Base-by-base conservation (phyloP, 805 yeast species). In the Candida ipomoeae region DNA sequence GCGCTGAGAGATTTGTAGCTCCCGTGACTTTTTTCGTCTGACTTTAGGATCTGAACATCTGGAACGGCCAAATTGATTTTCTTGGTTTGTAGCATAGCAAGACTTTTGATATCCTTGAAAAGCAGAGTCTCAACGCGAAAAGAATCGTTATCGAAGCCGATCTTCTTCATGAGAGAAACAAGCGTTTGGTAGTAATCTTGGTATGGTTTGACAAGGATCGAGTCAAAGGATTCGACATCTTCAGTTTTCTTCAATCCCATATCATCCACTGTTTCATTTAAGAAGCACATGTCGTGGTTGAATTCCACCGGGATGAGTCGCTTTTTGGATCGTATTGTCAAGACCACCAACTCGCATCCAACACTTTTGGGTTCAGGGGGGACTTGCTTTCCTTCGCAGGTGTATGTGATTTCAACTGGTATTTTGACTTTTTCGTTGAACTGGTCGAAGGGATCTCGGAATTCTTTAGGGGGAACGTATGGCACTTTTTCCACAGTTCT, bases 251-350 rank as follows among this genome's bases (percentile, higher is more conserved):
- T 60, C 21, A 54, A 53, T 5, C 59, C 58, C 41, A 65, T 66
- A 18, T 67, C 63, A 31, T 53, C 59, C 34, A 64, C 64, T 31
- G 66, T 67, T 20, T 66, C 65, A 40, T 70, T 73, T 14, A 58
- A 54, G 53, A 70, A 69, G 49, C 70, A 68, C 67, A 71, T 64
- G 23, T 70, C 75, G 48, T 69, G 74, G 50, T 65, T 67, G 52
- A 73, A 57, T 39, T 72, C 76, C 5, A 73, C 60, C 1, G 78
- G 78, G 14, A 73, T 67, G 7, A 55, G 62, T 46, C 71, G 62
- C 44, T 69, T 71, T 20, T 59, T 60, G 2, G 76, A 66, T 32
- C 68, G 51, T 11, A 70, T 58, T 2, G 76, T 69, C n/a, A 66
- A 62, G 4, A 58, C 70, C 21, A 69, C 67, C 48, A 73, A 57